Evolutionary conservation across 305 asterid species (phyloP), one percentile per base, ranked within the genome.

Genomic region (Fraxinus paxiana): DNA sequence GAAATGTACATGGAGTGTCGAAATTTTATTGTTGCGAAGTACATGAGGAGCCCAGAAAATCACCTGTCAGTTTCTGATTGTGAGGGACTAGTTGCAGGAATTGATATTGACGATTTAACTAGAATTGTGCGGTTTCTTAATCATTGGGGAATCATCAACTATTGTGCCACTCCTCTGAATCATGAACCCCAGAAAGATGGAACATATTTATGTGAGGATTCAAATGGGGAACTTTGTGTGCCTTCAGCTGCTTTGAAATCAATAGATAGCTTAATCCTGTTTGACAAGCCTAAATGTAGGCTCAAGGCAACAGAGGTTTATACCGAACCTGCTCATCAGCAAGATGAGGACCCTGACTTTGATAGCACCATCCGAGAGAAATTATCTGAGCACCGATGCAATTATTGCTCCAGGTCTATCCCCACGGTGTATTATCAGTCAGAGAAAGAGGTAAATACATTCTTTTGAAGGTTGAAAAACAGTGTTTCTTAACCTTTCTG

Each of bases 61-160:
- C 91, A 92, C 81, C 77, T 94, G 65, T 86, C 93, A 12, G 89
- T 92, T 78, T 77, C 90, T 79, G 96, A 96, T 79, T 96, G 97
- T 84, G 89, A 88, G 78, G 96, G 89, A n/a, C 83, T 93, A 26
- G 91, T 90, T 75, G 82, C 86, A 83, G 97, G 92, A 77, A 80
- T 93, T 51, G 92, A 90, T 80, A 56, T 37, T 82, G 98, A 91
- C 71, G 99, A 96, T 87, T 80, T 93, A 80, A 88, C 87, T 85
- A 91, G 99, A 82, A 87, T 96, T 74, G 89, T 90, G 74, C 87
- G 98, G 88, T 96, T 94, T 91, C 97, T 96, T 85, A 97, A 94
- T 86, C 97, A 94, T 75, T 96, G 98, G 98, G 99, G 99, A 67
- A 90, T 96, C 82, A 92, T 96, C 75, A 96, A 96, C 78, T 96